Base-by-base conservation (phyloP, 2,329 filamentous ascomycete genomes). In the Colletotrichum gloeosporioides region DNA sequence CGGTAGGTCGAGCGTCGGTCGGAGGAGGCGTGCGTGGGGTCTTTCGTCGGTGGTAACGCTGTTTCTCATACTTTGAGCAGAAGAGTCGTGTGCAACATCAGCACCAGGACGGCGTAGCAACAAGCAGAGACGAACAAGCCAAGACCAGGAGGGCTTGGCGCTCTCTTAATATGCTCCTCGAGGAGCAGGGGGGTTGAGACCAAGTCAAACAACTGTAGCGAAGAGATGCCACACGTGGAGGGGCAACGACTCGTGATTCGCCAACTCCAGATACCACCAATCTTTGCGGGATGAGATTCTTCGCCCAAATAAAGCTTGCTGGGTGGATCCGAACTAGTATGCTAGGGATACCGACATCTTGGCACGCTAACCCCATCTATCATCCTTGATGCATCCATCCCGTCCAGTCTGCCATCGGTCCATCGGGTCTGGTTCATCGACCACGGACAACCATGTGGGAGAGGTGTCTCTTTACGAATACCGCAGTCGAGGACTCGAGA, bases 341-440 rank as follows among this genome's bases (percentile, higher is more conserved):
- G 25, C 73, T 64, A 73, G 73, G 73, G 73, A 73, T 76, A 76
- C 73, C 73, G 73, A 76, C 73, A 73, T 76, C 73, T 76, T 76
- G 73, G 73, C 73, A 76, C 73, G 59, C 73, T 73, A 76, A 36
- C 70, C 70, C 13, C n/a, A 64, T 22, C 16, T 8, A 22, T 8
- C 2, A 65, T 31, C 64, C 73, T 68, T 27, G 63, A 44, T 67
- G 64, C 70, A 44, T 76, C 73, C 70, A 44, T 76, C 73, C 44
- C 55, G 62, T 64, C 25, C 55, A 29, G 27, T 44, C 18, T 34
- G 34, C 34, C 55, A 70, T 63, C 34, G n/a, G 27, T 31, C 39
- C 53, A 44, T 69, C n/a, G n/a, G n/a, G n/a, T 53, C 44, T 53
- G n/a, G 44, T 53, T 53, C 44, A 53, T 53, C 67, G 34, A 31